Evolutionary conservation across 164 flowering plant genomes (phyloP).

Genomic region (Magnolia sinica): DNA sequence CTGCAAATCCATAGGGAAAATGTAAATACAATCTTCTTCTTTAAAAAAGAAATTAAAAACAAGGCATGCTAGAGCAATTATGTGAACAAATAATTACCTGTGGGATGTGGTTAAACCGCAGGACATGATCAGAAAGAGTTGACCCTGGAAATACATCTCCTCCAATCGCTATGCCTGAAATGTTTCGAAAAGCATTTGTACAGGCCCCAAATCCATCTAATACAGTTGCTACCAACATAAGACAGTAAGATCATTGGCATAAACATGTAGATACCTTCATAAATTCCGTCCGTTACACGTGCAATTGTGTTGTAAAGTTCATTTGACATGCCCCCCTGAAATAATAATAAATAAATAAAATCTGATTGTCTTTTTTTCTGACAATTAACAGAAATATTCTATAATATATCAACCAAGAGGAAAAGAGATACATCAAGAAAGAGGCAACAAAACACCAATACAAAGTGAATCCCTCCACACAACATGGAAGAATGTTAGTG

Average conservation of each 20-base stretch:
- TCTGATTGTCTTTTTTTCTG: background rate
- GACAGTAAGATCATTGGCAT: background rate
- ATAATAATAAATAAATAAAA: background rate
- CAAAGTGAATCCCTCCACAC: no score
- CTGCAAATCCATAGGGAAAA: no score
- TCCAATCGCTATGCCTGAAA: constrained; percentile 93
- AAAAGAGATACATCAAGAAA: background rate
- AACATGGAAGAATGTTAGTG: no score
- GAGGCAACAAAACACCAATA: no score
- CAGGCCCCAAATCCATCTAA: background rate
- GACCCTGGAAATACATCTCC: constrained; percentile 99
- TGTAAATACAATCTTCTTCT: no score
- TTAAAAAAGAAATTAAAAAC: no score
- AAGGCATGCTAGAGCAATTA: background rate
- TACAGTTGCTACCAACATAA: background rate
- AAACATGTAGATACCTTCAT: constrained; percentile 59
- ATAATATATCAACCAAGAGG: background rate
- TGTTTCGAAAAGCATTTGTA: background rate
- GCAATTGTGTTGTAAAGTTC: constrained; percentile 91
- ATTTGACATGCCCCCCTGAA: constrained; percentile 99
- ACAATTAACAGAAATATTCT: background rate
- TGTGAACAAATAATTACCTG: constrained; percentile 47
- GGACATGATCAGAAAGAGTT: constrained; percentile 93
- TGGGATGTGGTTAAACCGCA: constrained; percentile 94
- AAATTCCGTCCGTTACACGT: constrained; percentile 98